These are phyloP conservation scores for Jaapia argillacea DNA, from an alignment of 768 basidiomycete genomes.

Conservation along the genomic window DNA sequence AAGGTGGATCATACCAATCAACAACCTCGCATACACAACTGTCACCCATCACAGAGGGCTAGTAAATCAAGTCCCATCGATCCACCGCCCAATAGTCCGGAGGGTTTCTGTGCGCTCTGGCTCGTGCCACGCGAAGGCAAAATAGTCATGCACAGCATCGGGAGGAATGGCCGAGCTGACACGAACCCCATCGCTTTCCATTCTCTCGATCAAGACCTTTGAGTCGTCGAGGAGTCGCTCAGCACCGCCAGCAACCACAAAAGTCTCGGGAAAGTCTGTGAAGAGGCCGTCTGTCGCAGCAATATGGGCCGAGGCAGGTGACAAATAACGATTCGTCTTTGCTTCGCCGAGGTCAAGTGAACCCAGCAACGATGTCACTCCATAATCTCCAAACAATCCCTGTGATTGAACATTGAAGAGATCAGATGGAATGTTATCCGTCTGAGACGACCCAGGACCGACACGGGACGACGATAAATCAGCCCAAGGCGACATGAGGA, in stretches of 20 bases:
- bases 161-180: neutral
- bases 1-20: too few species aligned
- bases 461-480: slow-evolving; percentile 2
- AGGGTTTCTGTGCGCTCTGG: slow-evolving; percentile 9
- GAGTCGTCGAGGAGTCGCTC: slow-evolving; percentile 48
- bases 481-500: slow-evolving; percentile 22
- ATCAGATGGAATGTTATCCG: neutral
- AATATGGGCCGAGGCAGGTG: slow-evolving; percentile 4
- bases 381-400: too few species aligned
- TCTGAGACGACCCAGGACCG: slow-evolving; percentile 1
- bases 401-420: neutral
- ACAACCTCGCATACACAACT: too few species aligned
- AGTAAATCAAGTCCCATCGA: too few species aligned
- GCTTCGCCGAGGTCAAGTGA: neutral
- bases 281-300: slow-evolving; percentile 25
- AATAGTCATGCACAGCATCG: slow-evolving; percentile 10
- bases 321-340: neutral
- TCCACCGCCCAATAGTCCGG: slow-evolving; percentile 3
- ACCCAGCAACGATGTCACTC: neutral
- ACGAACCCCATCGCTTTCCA: slow-evolving; percentile 20
- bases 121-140: slow-evolving; percentile 9
- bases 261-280: slow-evolving; percentile 50
- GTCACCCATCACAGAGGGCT: too few species aligned
- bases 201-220: slow-evolving; percentile 31
- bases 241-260: slow-evolving; percentile 46